phyloP scores from a whole-genome alignment of 2,329 filamentous ascomycete species.

The Ophiostoma novo-ulmi region DNA sequence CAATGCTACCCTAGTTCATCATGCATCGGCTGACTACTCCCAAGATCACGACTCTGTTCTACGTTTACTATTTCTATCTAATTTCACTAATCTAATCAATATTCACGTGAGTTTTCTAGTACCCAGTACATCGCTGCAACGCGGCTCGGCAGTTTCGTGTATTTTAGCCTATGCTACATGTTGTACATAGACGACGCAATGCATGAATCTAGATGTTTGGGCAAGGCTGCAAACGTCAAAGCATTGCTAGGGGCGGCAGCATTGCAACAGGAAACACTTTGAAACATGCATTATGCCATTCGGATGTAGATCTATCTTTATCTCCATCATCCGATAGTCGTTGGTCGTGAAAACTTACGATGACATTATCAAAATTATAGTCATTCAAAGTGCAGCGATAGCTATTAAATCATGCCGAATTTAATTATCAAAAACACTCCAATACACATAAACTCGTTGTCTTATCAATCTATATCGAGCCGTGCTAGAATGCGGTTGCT shows the following conservation, averaged over 20 bases:
- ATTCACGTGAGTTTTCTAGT: neutral
- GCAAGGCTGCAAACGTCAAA: neutral
- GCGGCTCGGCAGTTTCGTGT: slow-evolving; percentile 3
- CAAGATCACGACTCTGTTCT: neutral
- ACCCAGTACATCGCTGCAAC: neutral
- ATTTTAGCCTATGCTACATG: neutral
- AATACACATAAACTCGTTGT: no score
- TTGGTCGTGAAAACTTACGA: no score
- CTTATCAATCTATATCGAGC: no score
- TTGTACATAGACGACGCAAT: neutral
- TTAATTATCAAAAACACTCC: no score
- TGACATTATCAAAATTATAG: no score
- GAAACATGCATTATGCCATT: neutral
- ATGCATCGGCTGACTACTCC: neutral
- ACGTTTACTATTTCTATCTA: neutral
- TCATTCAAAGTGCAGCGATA: no score
- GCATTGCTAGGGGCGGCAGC: neutral
- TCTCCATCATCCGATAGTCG: neutral
- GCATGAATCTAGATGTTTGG: slow-evolving; percentile 1
- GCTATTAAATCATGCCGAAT: no score
- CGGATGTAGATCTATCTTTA: neutral
- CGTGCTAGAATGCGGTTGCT: no score
- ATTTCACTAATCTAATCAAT: no score
- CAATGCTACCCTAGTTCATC: neutral
- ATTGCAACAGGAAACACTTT: neutral